Evolutionary conservation across 176 grass and related monocot species (phyloP).

Genomic region (Avena sativa): DNA sequence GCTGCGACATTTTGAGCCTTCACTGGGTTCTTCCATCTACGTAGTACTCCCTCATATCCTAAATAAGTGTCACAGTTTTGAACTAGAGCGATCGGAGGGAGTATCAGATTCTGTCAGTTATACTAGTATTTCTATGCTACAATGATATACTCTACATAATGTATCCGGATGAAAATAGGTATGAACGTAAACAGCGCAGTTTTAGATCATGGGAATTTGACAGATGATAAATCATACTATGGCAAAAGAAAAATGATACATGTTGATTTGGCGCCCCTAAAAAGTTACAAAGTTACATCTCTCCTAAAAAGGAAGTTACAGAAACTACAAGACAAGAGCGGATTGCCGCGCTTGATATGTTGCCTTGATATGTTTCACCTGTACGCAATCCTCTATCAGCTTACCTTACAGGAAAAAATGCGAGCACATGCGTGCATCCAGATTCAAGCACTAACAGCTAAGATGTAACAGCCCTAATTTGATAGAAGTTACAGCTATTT

Average conservation of each 20-base stretch:
- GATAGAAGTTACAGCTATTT: conserved; percentile 22
- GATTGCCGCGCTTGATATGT: neutral
- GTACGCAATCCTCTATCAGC: neutral
- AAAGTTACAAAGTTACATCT: neutral
- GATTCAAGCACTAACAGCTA: neutral
- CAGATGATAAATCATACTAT: neutral
- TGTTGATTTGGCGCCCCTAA: neutral
- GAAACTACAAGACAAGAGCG: neutral
- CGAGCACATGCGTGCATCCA: neutral
- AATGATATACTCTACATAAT: neutral
- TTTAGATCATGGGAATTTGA: neutral
- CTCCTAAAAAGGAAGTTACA: neutral
- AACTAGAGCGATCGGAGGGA: no score
- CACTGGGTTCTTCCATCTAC: neutral
- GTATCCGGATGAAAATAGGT: neutral
- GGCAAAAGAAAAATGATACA: neutral
- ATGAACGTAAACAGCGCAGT: neutral
- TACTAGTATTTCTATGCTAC: neutral
- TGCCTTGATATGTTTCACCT: neutral
- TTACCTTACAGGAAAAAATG: neutral
- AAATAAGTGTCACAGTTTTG: no score
- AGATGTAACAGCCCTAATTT: neutral
- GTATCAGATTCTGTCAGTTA: neutral
- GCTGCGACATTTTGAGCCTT: neutral
- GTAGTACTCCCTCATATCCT: no score